These are phyloP conservation scores for Russula sp. DNA, from an alignment of 768 basidiomycete genomes.

Conservation along the genomic window DNA sequence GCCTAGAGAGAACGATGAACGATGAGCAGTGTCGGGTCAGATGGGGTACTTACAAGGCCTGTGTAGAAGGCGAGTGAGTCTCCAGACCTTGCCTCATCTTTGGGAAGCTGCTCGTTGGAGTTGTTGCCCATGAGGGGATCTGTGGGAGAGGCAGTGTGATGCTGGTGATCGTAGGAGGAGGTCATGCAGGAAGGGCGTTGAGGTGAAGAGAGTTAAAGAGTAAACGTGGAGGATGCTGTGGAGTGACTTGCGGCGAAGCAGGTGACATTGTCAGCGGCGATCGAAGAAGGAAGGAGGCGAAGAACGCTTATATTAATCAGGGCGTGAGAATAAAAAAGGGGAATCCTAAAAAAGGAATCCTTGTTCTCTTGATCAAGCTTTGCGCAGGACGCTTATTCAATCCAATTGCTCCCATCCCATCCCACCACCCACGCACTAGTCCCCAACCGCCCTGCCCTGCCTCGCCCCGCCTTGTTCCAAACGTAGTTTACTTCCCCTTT, in stretches of 20 bases:
- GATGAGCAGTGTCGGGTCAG: neutral
- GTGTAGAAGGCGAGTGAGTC: slow-evolving; percentile 31
- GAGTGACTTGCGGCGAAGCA: too few relatives aligned
- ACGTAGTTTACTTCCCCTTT: neutral
- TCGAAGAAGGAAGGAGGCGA: too few relatives aligned
- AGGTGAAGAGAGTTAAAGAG: too few relatives aligned
- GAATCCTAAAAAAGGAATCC: neutral
- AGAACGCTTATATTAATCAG: too few relatives aligned
- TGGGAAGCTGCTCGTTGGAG: slow-evolving; percentile 21
- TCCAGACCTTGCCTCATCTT: slow-evolving; percentile 33
- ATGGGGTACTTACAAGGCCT: slow-evolving; percentile 29
- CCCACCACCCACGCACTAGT: neutral
- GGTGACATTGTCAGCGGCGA: too few relatives aligned
- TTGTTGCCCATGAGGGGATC: slow-evolving; percentile 19
- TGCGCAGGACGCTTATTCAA: slow-evolving; percentile 1
- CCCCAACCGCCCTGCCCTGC: neutral
- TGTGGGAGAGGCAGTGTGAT: neutral
- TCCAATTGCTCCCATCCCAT: neutral
- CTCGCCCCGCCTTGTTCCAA: slow-evolving; percentile 2
- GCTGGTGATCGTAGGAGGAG: neutral
- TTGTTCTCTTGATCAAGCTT: too few relatives aligned
- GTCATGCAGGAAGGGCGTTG: neutral
- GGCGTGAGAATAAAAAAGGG: too few relatives aligned
- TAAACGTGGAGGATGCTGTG: neutral
- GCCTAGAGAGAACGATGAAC: slow-evolving; percentile 4